These are phyloP conservation scores for Kwoniella sp. DNA, from an alignment of 768 basidiomycete species.

Conservation along the genomic window DNA sequence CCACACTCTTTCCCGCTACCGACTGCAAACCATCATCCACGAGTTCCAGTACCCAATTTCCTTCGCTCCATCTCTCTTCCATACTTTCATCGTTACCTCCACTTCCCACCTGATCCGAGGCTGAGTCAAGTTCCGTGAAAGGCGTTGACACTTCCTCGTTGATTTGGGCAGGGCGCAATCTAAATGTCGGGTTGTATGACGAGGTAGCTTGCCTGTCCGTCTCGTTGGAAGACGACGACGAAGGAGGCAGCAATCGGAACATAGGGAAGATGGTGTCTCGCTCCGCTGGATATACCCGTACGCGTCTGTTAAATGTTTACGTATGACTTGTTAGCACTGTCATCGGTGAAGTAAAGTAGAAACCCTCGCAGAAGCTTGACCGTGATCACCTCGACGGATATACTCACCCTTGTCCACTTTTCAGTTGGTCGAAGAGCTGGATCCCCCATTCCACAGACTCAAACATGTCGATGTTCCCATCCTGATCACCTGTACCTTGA, in stretches of 20 bases:
- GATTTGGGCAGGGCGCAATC: constrained; percentile 25
- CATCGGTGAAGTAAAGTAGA: too few species aligned
- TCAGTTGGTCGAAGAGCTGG: constrained; percentile 6
- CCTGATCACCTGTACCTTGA: background rate
- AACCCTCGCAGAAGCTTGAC: too few species aligned
- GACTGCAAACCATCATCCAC: constrained; percentile 1
- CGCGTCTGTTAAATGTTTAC: too few species aligned
- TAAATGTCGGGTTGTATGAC: constrained; percentile 15
- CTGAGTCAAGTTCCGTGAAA: background rate
- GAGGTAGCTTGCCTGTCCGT: background rate
- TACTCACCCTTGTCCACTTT: constrained; percentile 23
- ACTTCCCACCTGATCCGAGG: background rate
- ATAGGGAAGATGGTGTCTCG: constrained; percentile 27
- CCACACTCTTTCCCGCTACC: too few species aligned
- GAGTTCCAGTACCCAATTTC: constrained; percentile 36
- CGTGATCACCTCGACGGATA: background rate
- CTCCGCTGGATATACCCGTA: constrained; percentile 5
- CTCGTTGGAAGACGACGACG: background rate
- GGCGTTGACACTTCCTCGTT: constrained; percentile 25
- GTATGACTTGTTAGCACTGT: too few species aligned
- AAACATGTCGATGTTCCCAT: constrained; percentile 26
- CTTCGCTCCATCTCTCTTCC: constrained; percentile 4
- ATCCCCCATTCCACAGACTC: constrained; percentile 30
- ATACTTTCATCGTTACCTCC: background rate
- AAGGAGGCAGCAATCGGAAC: constrained; percentile 26